Evolutionary conservation across 1,284 basidiomycete species (phyloP).

Genomic region (Tylopilus sp.): DNA sequence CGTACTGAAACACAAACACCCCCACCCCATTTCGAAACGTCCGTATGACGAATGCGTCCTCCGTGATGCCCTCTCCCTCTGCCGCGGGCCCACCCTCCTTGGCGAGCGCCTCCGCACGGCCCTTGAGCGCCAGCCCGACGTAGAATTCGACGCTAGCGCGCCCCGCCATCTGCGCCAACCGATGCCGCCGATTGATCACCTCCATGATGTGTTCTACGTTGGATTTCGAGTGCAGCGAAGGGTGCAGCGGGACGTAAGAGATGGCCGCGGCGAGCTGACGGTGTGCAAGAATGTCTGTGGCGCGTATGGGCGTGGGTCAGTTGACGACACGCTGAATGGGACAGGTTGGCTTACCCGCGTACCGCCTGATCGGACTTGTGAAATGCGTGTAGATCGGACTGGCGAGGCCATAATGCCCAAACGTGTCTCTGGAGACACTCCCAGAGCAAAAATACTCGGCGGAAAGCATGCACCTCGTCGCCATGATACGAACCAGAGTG

Average conservation of each 20-base stretch:
- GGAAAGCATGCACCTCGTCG: slow-evolving; percentile 96
- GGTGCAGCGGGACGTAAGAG: slow-evolving; percentile 78
- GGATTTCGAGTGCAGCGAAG: slow-evolving; percentile 82
- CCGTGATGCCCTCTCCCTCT: slow-evolving; percentile 46
- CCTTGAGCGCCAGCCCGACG: slow-evolving; percentile 88
- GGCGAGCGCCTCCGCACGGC: slow-evolving; percentile 48
- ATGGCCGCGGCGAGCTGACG: slow-evolving; percentile 93
- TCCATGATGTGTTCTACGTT: slow-evolving; percentile 87
- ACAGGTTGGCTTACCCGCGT: slow-evolving; percentile 64
- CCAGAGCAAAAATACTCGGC: slow-evolving; percentile 99
- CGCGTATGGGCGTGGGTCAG: neutral
- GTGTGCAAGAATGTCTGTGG: slow-evolving; percentile 84
- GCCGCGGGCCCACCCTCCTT: slow-evolving; percentile 10
- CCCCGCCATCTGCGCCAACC: slow-evolving; percentile 96
- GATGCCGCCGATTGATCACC: slow-evolving; percentile 88
- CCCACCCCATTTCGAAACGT: slow-evolving; percentile 94
- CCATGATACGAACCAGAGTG: slow-evolving; percentile 98
- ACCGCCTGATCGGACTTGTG: slow-evolving; percentile 90
- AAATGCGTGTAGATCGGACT: slow-evolving; percentile 98
- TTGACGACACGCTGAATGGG: slow-evolving; percentile 1
- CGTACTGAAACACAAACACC: slow-evolving; percentile 92
- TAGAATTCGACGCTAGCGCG: slow-evolving; percentile 97
- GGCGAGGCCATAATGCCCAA: slow-evolving; percentile 96
- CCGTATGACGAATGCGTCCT: slow-evolving; percentile 94
- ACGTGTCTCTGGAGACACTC: slow-evolving; percentile 87